Base-by-base conservation (phyloP, 495 filamentous ascomycete species). In the Thermothielavioides terrestris region DNA sequence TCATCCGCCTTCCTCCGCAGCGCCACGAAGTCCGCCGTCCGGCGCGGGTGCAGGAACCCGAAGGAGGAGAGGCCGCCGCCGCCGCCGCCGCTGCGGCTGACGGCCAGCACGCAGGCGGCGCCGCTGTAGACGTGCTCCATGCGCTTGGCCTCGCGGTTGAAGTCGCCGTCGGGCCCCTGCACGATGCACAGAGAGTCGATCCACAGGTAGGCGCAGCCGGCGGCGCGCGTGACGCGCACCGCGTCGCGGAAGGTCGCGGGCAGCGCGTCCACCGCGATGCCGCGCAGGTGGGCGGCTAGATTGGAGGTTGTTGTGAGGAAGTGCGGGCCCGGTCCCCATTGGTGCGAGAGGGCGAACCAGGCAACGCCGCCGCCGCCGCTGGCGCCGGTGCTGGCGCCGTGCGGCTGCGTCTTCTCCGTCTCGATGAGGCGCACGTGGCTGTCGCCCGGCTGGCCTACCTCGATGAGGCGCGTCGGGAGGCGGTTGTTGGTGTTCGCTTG, bases 181-280 rank as follows among this genome's bases (percentile, higher is more conserved):
- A 68, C 59, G 23, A 69, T 70, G 52, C 66, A 70, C 4, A 70
- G 25, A 1, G 64, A 66, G 48, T 69, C 66, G 28, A 70, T 65
- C 68, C 65, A 69, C 1, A 69, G 37, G 45, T 65, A 68, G 17
- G 23, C 9, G 3, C 55, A 22, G 4, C 34, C 46, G 10, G 60
- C 35, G 2, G 30, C 31, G 28, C 58, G 54, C 6, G 54, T 57
- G 1, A 43, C 31, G 6, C 0, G 6, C 26, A 62, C 32, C 14
- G 59, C 59, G 40, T 62, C 50, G 18, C 22, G 42, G 32, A 62
- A 55, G 0, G 57, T 60, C 22, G 37, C 20, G 9, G 57, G 50
- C 3, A 60, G 50, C 2, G 21, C 31, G 10, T 12, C 28, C 2
- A 54, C 32, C 4, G 43, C 21, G 23, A 61, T 59, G 17, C 31